phyloP scores from a whole-genome alignment of 2,329 filamentous ascomycete genomes.

The Mollisia scopiformis region DNA sequence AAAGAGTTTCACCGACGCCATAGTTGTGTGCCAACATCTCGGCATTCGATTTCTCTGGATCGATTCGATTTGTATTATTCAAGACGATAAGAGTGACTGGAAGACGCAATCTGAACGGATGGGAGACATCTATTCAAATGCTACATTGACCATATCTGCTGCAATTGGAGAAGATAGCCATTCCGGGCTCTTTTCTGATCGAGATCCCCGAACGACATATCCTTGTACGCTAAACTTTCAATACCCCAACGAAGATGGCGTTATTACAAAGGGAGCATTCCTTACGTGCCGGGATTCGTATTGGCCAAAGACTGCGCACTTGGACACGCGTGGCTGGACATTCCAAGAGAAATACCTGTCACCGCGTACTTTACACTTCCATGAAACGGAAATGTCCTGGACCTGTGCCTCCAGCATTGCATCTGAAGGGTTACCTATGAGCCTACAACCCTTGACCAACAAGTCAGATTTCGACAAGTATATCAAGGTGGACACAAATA shows the following conservation, averaged over 20 bases:
- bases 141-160: constrained; percentile 31
- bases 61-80: too few relatives aligned
- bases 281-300: constrained; percentile 12
- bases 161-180: constrained; percentile 18
- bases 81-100: constrained; percentile 34
- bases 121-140: constrained; percentile 31
- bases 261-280: constrained; percentile 8
- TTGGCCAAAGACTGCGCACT: constrained; percentile 1
- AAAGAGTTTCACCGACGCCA: constrained; percentile 35
- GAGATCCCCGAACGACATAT: constrained; percentile 20
- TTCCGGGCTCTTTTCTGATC: constrained; percentile 15
- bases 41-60: constrained; percentile 38
- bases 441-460: constrained; percentile 10
- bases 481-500: constrained; percentile 9
- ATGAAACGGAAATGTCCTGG: constrained; percentile 11
- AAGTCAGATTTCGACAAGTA: constrained; percentile 20
- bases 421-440: constrained; percentile 18
- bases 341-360: constrained; percentile 18
- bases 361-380: constrained; percentile 10
- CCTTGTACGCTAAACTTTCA: constrained; percentile 12
- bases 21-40: constrained; percentile 32
- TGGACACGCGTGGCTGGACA: constrained; percentile 18
- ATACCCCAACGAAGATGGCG: constrained; percentile 12
- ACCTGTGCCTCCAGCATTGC: constrained; percentile 14
- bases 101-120: constrained; percentile 29